Evolutionary conservation across 805 yeast species (phyloP).

Genomic region (Saccharomycopsis sp.): DNA sequence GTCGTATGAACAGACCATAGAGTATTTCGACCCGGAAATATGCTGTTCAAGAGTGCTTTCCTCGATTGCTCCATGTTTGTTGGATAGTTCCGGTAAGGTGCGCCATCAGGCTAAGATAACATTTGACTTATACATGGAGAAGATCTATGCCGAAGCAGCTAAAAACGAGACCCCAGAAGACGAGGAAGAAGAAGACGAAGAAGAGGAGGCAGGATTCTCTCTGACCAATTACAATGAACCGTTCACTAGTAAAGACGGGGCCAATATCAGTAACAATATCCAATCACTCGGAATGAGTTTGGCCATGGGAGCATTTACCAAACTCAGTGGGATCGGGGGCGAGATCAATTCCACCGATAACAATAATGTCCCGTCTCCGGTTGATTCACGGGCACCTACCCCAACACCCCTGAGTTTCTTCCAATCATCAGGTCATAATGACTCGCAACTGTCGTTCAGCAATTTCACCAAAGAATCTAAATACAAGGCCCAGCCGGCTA

Average conservation of each 20-base stretch:
- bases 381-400: constrained; percentile 5
- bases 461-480: neutral
- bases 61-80: constrained; percentile 73
- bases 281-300: constrained; percentile 25
- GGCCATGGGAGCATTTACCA: constrained; percentile 18
- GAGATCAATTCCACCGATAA: constrained; percentile 7
- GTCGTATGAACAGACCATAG: constrained; percentile 61
- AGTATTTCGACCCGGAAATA: constrained; percentile 63
- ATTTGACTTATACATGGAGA: constrained; percentile 53
- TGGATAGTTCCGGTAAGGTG: constrained; percentile 67
- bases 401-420: constrained; percentile 1
- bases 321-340: constrained; percentile 24
- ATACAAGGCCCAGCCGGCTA: neutral
- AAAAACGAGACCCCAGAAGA: constrained; percentile 28
- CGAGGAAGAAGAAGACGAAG: constrained; percentile 19
- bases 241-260: constrained; percentile 6
- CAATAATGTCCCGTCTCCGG: neutral
- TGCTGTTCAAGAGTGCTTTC: constrained; percentile 78
- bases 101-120: constrained; percentile 66
- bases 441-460: neutral
- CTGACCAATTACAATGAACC: constrained; percentile 1
- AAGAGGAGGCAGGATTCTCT: constrained; percentile 17
- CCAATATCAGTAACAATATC: constrained; percentile 21
- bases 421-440: neutral
- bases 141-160: constrained; percentile 42